Base-by-base conservation (phyloP, 306 rosid genomes). In the Medicago ruthenica region DNA sequence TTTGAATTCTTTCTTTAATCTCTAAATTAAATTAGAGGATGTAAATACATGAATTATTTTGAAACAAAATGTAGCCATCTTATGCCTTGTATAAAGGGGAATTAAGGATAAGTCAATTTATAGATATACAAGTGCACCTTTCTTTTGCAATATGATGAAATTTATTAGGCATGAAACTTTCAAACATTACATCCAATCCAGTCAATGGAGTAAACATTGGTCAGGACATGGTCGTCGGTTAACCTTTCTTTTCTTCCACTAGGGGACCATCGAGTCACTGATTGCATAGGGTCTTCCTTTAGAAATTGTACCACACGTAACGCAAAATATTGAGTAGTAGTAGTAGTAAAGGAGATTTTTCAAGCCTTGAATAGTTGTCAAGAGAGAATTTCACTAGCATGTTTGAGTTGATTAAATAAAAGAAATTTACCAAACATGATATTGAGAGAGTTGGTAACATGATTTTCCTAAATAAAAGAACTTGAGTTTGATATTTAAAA, bases 251-350 rank as follows among this genome's bases (percentile, higher is more conserved):
- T 47, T 6, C 14, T 47, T 47, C 36, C 63, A 57, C 15, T 21
- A 22, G 36, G 12, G 39, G 39, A 51, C 79, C 68, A 69, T 41
- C 66, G 11, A 67, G 36, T 67, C 68, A 70, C 21, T 70, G 31
- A 42, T 42, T 42, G 14, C 4, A 42, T 57, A 67, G 40, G 53
- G 47, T 48, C 75, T 7, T 22, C 24, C 41, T 57, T 81, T 68
- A 61, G 2, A 69, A 74, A 59, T 62, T 64, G 67, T 12, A 36
- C 62, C 67, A 82, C 60, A 79, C 82, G 84, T 67, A 45, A 54
- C 69, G 31, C 37, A 63, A 73, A 12, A 64, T 11, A 57, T 15
- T 54, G n/a, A n/a, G n/a, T n/a, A n/a, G 47, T 82, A 68, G 50
- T 58, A 41, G 78, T 41, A 24, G 27, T 24, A 24, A 24, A 24